Evolutionary conservation across 305 asterid genomes (phyloP), one percentile per base, ranked within the genome.

Genomic region (Striga hermonthica): DNA sequence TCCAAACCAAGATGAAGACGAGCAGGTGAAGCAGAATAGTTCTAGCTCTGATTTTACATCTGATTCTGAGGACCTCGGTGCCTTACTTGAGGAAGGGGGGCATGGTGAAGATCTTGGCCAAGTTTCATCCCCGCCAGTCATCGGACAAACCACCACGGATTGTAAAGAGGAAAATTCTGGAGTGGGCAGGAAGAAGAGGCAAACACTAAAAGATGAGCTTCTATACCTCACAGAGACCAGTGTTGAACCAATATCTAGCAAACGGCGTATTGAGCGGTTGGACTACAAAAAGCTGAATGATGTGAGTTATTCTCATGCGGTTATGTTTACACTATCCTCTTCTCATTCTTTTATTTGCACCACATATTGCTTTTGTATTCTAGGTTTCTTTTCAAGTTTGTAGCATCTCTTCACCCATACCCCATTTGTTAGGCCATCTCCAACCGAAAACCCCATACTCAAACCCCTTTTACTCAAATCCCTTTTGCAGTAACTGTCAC

Each of bases 21-120:
- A 72, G 66, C 79, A 70, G 65, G 83, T 58, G 68, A 71, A 83
- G 75, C 69, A 76, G 73, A 90, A 81, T 64, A 69, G 80, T 75
- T 90, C 96, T 48, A 73, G 88, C 76, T 93, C 99, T 74, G 99
- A 90, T 83, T 86, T 90, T 78, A 71, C 95, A 52, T 94, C 96
- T n/a, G 99, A 88, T 60, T 89, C 94, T 0, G 97, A 94, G 84
- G 91, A 94, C 87, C 78, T 88, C 22, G 86, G 64, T 68, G 80
- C 79, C 68, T 72, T 84, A 58, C 72, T 84, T 74, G 78, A 78
- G 75, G 87, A 71, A 43, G 53, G 71, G 61, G 50, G 48, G 13
- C 66, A 53, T 43, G 80, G 69, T 57, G 68, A 78, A 53, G 82
- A 80, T 80, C 73, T 60, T 57, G 64, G 70, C 6, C 69, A 62